A percentile compares a stretch with the other conserved stretches of the same genome.
Conservation (phyloP, 73 alveolate genomes). For the Uronychia setigera region DNA sequence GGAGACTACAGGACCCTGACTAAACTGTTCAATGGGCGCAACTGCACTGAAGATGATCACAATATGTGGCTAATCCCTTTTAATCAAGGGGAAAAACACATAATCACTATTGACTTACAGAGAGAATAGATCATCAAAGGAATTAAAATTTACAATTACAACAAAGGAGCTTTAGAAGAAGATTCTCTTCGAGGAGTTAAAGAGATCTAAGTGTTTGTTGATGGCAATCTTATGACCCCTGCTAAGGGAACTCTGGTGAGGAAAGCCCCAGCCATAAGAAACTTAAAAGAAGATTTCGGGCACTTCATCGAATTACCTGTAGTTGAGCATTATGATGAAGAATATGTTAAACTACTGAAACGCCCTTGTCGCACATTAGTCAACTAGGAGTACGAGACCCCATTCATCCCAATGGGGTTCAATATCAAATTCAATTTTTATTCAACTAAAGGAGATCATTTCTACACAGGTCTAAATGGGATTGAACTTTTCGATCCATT, state of each 20-base stretch:
- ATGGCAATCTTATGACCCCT: conserved; percentile 64
- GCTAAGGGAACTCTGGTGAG: conserved; percentile 58
- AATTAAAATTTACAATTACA: conserved; percentile 64
- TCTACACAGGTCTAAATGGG: conserved; percentile 88
- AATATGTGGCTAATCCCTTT: conserved; percentile 86
- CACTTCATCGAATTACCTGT: conserved; percentile 66
- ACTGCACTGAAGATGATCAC: conserved; percentile 75
- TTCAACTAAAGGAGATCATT: conserved; percentile 85
- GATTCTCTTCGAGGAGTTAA: conserved; percentile 83
- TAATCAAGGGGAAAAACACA: conserved; percentile 62
- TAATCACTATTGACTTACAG: conserved; percentile 61
- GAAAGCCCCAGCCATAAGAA: conserved; percentile 77
- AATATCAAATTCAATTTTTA: conserved; percentile 57
- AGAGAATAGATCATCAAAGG: conserved; percentile 45
- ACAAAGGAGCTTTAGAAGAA: conserved; percentile 69
- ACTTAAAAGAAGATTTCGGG: conserved; percentile 59
- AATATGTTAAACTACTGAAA: conserved; percentile 24
- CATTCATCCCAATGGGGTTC: conserved; percentile 73
- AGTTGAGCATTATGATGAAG: conserved; percentile 46
- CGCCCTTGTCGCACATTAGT: conserved; percentile 11
- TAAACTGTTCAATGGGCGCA: conserved; percentile 68
- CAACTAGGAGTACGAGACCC: conserved; percentile 71
- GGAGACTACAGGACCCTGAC: conserved; percentile 82
- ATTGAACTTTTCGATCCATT: conserved; percentile 69
- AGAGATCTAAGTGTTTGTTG: conserved; percentile 48